phyloP scores from a whole-genome alignment of 768 basidiomycete genomes.

The Lactifluus rugatus region DNA sequence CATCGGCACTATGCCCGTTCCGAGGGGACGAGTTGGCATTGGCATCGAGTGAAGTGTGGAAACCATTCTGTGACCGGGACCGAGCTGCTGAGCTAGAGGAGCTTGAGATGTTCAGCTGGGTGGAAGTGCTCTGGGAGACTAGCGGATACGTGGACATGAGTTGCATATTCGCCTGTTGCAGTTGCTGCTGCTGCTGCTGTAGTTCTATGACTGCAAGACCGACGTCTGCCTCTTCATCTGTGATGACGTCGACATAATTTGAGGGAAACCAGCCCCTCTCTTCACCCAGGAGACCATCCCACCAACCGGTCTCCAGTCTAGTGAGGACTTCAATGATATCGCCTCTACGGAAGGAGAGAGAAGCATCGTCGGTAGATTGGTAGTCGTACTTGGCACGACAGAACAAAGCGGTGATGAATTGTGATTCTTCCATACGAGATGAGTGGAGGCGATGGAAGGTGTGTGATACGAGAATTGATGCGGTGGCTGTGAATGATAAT shows the following conservation, averaged over 20 bases:
- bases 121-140: constrained; percentile 23
- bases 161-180: background rate
- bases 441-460: background rate
- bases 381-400: constrained; percentile 92
- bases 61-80: constrained; percentile 32
- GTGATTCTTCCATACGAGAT: constrained; percentile 36
- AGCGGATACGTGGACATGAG: constrained; percentile 10
- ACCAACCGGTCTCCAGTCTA: constrained; percentile 91
- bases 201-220: constrained; percentile 44
- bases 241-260: constrained; percentile 79
- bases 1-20: constrained; percentile 29
- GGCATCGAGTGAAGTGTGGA: constrained; percentile 47
- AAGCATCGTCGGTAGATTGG: constrained; percentile 75
- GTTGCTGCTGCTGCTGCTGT: constrained; percentile 18
- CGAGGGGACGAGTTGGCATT: constrained; percentile 28
- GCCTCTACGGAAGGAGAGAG: constrained; percentile 76
- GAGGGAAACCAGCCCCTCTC: constrained; percentile 96
- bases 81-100: constrained; percentile 1
- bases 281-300: constrained; percentile 88
- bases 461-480: constrained; percentile 7
- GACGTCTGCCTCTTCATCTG: constrained; percentile 71
- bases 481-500: background rate
- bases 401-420: constrained; percentile 61
- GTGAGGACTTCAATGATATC: constrained; percentile 93
- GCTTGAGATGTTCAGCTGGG: constrained; percentile 33